Conservation (phyloP, 2,329 filamentous ascomycete species). For the Colletotrichum siamense region DNA sequence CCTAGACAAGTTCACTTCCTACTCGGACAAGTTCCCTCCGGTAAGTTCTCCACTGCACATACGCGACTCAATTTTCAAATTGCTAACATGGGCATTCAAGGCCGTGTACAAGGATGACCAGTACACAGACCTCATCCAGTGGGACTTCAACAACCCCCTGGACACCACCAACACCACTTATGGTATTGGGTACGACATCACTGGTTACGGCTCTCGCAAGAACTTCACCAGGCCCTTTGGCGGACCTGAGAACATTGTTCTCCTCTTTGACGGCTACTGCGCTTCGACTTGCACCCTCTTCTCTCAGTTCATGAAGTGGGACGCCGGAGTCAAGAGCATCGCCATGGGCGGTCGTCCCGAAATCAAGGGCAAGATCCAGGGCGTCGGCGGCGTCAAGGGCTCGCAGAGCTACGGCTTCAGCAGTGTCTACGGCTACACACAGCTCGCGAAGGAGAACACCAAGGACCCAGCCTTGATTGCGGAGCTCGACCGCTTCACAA, state of each 20-base stretch:
- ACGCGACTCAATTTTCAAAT: neutral
- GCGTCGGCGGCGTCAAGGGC: conserved; percentile 41
- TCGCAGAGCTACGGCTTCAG: conserved; percentile 40
- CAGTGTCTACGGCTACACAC: conserved; percentile 31
- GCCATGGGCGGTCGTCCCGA: conserved; percentile 1
- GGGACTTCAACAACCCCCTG: conserved; percentile 52
- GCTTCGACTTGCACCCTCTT: conserved; percentile 58
- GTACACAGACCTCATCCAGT: conserved; percentile 58
- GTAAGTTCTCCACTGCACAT: conserved; percentile 28
- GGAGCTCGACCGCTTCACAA: conserved; percentile 31
- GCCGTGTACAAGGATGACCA: neutral
- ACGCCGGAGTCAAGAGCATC: neutral
- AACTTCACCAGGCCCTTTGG: conserved; percentile 59
- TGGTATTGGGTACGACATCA: conserved; percentile 51
- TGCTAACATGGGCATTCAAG: conserved; percentile 41
- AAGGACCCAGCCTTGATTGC: conserved; percentile 27
- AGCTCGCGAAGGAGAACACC: conserved; percentile 29
- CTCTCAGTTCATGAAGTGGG: neutral
- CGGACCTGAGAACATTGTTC: conserved; percentile 58
- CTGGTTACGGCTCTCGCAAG: conserved; percentile 51
- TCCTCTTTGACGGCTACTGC: conserved; percentile 64
- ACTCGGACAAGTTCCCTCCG: conserved; percentile 47
- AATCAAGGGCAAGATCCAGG: conserved; percentile 54
- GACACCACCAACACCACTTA: conserved; percentile 43
- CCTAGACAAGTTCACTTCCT: conserved; percentile 53